phyloP scores from a whole-genome alignment of 805 yeast species.

The Metschnikowia kofuensis region DNA sequence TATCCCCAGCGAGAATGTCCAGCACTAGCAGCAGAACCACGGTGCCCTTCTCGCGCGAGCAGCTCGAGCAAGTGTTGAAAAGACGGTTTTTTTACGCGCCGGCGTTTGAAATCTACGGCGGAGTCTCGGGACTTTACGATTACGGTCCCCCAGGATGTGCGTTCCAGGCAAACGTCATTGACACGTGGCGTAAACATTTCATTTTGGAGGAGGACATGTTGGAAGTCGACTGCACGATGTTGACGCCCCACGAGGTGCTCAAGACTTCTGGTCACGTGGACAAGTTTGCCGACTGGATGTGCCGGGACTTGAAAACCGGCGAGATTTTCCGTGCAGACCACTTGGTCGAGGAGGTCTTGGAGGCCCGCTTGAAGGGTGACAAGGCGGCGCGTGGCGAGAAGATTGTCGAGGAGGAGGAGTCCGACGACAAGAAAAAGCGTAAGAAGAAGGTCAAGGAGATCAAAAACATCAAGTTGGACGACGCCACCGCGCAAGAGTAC shows the following conservation, averaged over 20 bases:
- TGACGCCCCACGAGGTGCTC: constrained; percentile 95
- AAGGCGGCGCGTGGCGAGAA: constrained; percentile 89
- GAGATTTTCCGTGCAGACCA: constrained; percentile 99
- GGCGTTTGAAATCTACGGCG: constrained; percentile 95
- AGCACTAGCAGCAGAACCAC: constrained; percentile 5
- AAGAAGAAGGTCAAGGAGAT: constrained; percentile 84
- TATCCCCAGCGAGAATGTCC: constrained; percentile 5
- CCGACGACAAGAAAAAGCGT: constrained; percentile 68
- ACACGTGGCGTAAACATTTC: constrained; percentile 96
- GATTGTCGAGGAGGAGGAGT: constrained; percentile 45
- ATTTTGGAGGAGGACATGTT: constrained; percentile 97
- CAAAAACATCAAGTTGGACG: constrained; percentile 88
- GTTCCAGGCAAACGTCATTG: constrained; percentile 91
- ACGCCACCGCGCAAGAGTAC: constrained; percentile 72
- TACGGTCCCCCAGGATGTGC: constrained; percentile 99
- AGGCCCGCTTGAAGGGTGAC: constrained; percentile 94
- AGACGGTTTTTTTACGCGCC: constrained; percentile 98
- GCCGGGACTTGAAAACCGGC: constrained; percentile 91
- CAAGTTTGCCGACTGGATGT: constrained; percentile 99
- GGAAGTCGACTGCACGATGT: constrained; percentile 97
- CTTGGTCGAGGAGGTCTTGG: constrained; percentile 95
- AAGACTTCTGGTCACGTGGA: constrained; percentile 99
- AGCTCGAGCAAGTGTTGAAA: constrained; percentile 84
- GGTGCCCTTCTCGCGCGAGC: constrained; percentile 71
- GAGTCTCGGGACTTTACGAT: constrained; percentile 96